phyloP scores from a whole-genome alignment of 1,139 yeast genomes.

The Pichia sp. region DNA sequence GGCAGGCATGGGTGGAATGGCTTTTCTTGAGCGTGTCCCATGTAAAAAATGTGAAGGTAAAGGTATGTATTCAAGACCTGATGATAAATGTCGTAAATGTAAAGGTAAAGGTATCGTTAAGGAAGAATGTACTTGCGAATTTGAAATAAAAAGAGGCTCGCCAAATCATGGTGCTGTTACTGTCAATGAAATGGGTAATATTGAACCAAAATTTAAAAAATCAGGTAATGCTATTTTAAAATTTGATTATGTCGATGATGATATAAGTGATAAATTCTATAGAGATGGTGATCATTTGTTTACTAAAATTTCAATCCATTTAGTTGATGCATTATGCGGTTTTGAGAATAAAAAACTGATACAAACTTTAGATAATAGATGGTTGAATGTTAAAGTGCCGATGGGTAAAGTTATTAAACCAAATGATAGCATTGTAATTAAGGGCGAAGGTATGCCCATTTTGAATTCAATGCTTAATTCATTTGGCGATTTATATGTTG shows the following conservation, averaged over 20 bases:
- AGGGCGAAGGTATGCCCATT: slow-evolving; percentile 84
- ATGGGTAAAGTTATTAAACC: slow-evolving; percentile 79
- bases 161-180: slow-evolving; percentile 47
- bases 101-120: slow-evolving; percentile 56
- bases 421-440: slow-evolving; percentile 58
- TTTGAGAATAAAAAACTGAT: slow-evolving; percentile 55
- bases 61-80: slow-evolving; percentile 56
- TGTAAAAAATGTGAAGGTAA: slow-evolving; percentile 71
- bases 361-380: slow-evolving; percentile 77
- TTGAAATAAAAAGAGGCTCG: slow-evolving; percentile 71
- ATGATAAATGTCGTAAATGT: slow-evolving; percentile 77
- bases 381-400: slow-evolving; percentile 56
- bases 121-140: slow-evolving; percentile 71
- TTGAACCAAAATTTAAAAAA: slow-evolving; percentile 63
- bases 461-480: slow-evolving; percentile 28
- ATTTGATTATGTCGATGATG: slow-evolving; percentile 22
- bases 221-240: slow-evolving; percentile 67
- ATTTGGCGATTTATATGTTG: slow-evolving; percentile 68
- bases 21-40: slow-evolving; percentile 53
- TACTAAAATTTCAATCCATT: slow-evolving; percentile 52
- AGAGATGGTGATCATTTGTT: slow-evolving; percentile 56
- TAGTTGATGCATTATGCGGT: slow-evolving; percentile 81
- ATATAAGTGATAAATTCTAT: slow-evolving; percentile 47
- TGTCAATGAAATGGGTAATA: slow-evolving; percentile 69
- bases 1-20: slow-evolving; percentile 60